Conservation (phyloP, 2,329 filamentous ascomycete species). For the Aspergillus alliaceus region DNA sequence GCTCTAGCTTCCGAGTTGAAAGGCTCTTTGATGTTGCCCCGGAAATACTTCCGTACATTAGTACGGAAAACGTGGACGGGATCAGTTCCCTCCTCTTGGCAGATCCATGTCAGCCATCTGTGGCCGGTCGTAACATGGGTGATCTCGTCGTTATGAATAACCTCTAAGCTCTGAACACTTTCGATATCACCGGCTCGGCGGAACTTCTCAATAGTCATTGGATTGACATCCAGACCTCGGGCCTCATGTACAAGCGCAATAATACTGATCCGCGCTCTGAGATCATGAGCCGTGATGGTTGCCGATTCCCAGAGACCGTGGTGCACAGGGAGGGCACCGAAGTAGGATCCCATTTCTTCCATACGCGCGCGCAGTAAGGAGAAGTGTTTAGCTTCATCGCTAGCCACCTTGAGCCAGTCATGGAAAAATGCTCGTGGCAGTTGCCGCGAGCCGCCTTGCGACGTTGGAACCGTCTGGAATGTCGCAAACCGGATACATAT, state of each 20-base stretch:
- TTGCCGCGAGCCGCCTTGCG: conserved; percentile 17
- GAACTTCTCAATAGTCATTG: conserved; percentile 50
- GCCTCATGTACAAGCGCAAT: conserved; percentile 52
- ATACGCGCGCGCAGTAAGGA: conserved; percentile 47
- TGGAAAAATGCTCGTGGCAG: conserved; percentile 49
- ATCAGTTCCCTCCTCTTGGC: conserved; percentile 46
- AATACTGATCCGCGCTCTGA: conserved; percentile 48
- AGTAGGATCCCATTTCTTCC: conserved; percentile 47
- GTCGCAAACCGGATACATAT: conserved; percentile 49
- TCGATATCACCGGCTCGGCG: conserved; percentile 42
- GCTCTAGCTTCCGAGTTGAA: conserved; percentile 47
- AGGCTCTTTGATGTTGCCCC: conserved; percentile 44
- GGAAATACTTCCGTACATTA: conserved; percentile 46
- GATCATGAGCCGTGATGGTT: conserved; percentile 43
- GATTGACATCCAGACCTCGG: conserved; percentile 49
- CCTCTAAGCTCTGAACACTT: conserved; percentile 43
- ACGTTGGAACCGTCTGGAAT: conserved; percentile 37
- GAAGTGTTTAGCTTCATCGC: conserved; percentile 51
- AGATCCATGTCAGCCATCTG: conserved; percentile 51
- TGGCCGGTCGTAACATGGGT: conserved; percentile 52
- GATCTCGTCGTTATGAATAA: conserved; percentile 52
- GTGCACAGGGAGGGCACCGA: conserved; percentile 48
- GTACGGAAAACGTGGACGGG: conserved; percentile 47
- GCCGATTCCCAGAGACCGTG: conserved; percentile 50
- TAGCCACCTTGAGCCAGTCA: conserved; percentile 51